These are phyloP conservation scores for Colletotrichum noveboracense DNA, from an alignment of 2,329 filamentous ascomycete genomes.

Conservation along the genomic window DNA sequence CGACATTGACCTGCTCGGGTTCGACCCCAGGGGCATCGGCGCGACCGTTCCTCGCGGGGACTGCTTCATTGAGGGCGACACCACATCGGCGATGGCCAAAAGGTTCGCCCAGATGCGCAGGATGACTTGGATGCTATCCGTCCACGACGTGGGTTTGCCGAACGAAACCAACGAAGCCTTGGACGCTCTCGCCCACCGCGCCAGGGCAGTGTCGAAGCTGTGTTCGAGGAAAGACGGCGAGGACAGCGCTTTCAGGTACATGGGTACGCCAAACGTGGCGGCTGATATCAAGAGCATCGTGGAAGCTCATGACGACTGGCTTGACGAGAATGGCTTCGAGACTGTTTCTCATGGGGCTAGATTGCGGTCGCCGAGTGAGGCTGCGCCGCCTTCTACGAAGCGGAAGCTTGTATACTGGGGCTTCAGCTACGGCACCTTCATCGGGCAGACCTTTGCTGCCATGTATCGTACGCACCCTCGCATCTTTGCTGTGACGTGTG, in stretches of 20 bases:
- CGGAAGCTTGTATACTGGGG: conserved; percentile 39
- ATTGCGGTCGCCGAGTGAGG: not conserved
- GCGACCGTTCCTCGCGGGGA: conserved; percentile 42
- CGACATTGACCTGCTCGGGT: conserved; percentile 50
- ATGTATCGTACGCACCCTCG: conserved; percentile 36
- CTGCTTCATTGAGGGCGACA: conserved; percentile 33
- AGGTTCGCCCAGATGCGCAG: conserved; percentile 36
- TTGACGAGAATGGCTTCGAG: conserved; percentile 8
- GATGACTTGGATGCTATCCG: conserved; percentile 33
- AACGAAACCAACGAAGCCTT: conserved; percentile 39
- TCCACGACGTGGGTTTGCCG: conserved; percentile 35
- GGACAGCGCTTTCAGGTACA: conserved; percentile 13
- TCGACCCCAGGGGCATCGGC: conserved; percentile 52
- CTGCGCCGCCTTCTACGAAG: conserved; percentile 5
- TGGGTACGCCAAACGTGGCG: conserved; percentile 25
- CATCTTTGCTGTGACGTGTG: not conserved
- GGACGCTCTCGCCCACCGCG: conserved; percentile 29
- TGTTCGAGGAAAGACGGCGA: conserved; percentile 33
- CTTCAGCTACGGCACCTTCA: conserved; percentile 40
- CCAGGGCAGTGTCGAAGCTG: conserved; percentile 34
- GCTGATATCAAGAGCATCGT: conserved; percentile 25
- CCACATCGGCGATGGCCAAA: conserved; percentile 22
- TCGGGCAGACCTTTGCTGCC: conserved; percentile 39
- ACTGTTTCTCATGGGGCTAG: not conserved
- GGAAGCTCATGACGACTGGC: conserved; percentile 15